phyloP scores from a whole-genome alignment of 176 grass and related monocot genomes.

The Zea mays region DNA sequence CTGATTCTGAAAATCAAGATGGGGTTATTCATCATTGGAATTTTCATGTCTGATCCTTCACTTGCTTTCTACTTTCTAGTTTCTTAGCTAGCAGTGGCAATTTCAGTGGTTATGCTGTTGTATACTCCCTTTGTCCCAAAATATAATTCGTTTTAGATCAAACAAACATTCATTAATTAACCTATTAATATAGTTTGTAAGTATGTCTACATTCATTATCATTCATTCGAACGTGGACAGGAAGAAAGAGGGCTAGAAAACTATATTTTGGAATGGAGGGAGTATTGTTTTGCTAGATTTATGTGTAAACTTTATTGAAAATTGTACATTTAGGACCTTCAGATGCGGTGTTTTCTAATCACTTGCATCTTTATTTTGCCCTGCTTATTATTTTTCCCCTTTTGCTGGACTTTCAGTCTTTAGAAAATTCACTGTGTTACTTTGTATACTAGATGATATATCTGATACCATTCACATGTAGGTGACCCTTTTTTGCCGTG shows the following conservation, averaged over 20 bases:
- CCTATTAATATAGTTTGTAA: too few relatives aligned
- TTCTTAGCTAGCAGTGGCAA: not conserved
- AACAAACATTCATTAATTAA: too few relatives aligned
- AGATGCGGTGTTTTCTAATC: not conserved
- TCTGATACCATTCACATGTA: not conserved
- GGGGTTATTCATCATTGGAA: not conserved
- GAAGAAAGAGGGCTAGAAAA: too few relatives aligned
- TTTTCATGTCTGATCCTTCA: slow-evolving; percentile 12
- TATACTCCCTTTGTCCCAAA: not conserved
- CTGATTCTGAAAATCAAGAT: slow-evolving; percentile 3
- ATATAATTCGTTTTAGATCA: too few relatives aligned
- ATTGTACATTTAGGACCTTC: not conserved
- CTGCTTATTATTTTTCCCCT: not conserved
- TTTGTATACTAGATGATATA: not conserved
- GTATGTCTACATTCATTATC: too few relatives aligned
- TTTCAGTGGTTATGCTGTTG: slow-evolving; percentile 15
- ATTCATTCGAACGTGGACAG: too few relatives aligned
- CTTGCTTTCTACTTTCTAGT: not conserved
- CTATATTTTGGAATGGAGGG: too few relatives aligned
- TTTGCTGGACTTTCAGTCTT: slow-evolving; percentile 3
- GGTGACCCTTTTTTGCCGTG: not conserved
- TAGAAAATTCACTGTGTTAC: not conserved
- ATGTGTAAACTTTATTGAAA: slow-evolving; percentile 7
- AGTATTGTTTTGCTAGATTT: not conserved
- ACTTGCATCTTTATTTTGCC: not conserved